These are phyloP conservation scores for Zoysia japonica DNA, from an alignment of 176 grass and related monocot genomes.

Conservation along the genomic window DNA sequence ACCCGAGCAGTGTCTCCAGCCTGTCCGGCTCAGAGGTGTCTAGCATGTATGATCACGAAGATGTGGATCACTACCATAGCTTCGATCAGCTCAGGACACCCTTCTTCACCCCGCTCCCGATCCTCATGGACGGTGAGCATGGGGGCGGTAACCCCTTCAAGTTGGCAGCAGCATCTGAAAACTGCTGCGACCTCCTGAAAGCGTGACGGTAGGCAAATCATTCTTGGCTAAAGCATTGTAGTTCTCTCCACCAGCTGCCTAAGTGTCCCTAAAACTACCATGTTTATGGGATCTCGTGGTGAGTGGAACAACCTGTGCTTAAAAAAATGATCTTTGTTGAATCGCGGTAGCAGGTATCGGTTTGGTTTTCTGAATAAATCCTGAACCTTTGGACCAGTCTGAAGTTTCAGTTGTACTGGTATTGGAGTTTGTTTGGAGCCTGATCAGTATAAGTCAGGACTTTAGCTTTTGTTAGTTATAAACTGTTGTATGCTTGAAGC, in stretches of 20 bases:
- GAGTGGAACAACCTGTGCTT: slow-evolving; percentile 25
- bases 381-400: slow-evolving; percentile 30
- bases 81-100: slow-evolving; percentile 56
- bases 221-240: slow-evolving; percentile 80
- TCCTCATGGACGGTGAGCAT: slow-evolving; percentile 58
- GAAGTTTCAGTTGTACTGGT: slow-evolving; percentile 12
- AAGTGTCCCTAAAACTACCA: slow-evolving; percentile 18
- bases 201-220: slow-evolving; percentile 92
- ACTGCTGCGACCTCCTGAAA: slow-evolving; percentile 80
- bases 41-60: slow-evolving; percentile 62
- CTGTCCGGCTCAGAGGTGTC: slow-evolving; percentile 81
- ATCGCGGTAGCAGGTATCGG: background rate
- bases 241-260: slow-evolving; percentile 29
- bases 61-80: slow-evolving; percentile 47
- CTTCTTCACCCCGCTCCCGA: slow-evolving; percentile 62
- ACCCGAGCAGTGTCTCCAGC: slow-evolving; percentile 57
- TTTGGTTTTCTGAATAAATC: slow-evolving; percentile 28
- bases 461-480: slow-evolving; percentile 8
- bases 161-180: slow-evolving; percentile 68
- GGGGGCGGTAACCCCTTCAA: slow-evolving; percentile 49
- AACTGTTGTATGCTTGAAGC: slow-evolving; percentile 23
- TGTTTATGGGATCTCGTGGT: slow-evolving; percentile 38
- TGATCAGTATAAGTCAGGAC: background rate
- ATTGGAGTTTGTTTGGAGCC: background rate
- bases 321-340: background rate